A percentile compares a stretch with the other conserved stretches of the same genome.
Conservation (phyloP, 495 filamentous ascomycete species). For the Bryoglossum gracile region DNA sequence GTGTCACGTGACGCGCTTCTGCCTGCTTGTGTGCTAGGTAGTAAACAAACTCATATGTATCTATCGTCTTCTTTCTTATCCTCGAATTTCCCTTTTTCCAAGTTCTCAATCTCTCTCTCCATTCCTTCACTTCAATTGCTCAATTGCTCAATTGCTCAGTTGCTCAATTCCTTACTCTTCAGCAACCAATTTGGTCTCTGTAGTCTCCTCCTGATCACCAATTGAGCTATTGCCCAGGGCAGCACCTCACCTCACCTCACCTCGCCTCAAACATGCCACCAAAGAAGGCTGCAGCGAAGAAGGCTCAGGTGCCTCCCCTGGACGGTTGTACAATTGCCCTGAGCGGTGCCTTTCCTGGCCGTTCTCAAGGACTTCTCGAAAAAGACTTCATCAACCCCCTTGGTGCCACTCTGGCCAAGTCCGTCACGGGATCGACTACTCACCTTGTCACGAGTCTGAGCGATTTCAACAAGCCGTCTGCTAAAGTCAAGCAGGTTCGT, state of each 20-base stretch:
- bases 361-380: slow-evolving; percentile 42
- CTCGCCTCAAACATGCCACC: slow-evolving; percentile 7
- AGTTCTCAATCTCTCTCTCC: too few relatives aligned
- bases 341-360: slow-evolving; percentile 53
- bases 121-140: too few relatives aligned
- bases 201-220: too few relatives aligned
- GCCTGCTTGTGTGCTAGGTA: too few relatives aligned
- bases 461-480: slow-evolving; percentile 43
- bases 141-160: too few relatives aligned
- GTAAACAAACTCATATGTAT: too few relatives aligned
- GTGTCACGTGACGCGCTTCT: too few relatives aligned
- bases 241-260: not conserved
- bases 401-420: slow-evolving; percentile 41
- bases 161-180: too few relatives aligned
- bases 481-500: slow-evolving; percentile 47
- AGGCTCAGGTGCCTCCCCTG: slow-evolving; percentile 18
- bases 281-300: slow-evolving; percentile 3
- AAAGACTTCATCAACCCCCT: slow-evolving; percentile 35
- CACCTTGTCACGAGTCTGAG: slow-evolving; percentile 51
- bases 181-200: too few relatives aligned
- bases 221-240: not conserved
- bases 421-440: slow-evolving; percentile 44
- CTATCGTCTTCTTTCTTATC: too few relatives aligned
- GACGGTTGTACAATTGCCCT: slow-evolving; percentile 46
- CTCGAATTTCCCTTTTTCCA: too few relatives aligned